Evolutionary conservation across 2,329 filamentous ascomycete species (phyloP).

Genomic region (Ophiocordyceps camponoti-rufipedis): DNA sequence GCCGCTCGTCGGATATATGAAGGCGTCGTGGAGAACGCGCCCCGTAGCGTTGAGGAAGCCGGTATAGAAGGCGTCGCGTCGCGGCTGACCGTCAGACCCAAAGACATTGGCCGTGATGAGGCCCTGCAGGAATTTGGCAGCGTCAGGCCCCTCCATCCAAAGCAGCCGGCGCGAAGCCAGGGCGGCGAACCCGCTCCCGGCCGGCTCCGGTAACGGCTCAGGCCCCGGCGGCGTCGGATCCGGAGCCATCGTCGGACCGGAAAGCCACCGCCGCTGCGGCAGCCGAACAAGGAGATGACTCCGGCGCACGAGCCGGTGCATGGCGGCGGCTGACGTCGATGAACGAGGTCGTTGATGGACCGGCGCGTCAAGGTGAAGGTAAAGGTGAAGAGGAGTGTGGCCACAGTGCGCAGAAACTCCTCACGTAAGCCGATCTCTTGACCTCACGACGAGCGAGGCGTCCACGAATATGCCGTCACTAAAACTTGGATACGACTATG

Average conservation of each 20-base stretch:
- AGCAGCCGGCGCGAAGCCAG: slow-evolving; percentile 66
- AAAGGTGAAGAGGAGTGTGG: no score
- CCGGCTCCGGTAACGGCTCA: slow-evolving; percentile 15
- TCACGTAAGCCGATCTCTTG: not conserved
- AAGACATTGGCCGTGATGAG: slow-evolving; percentile 50
- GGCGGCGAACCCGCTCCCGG: slow-evolving; percentile 26
- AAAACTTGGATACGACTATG: no score
- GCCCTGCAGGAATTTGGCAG: slow-evolving; percentile 73
- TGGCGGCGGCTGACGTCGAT: no score
- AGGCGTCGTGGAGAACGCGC: slow-evolving; percentile 73
- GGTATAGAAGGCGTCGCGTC: slow-evolving; percentile 47
- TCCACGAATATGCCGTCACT: no score
- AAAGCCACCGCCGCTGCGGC: slow-evolving; percentile 9
- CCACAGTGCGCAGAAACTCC: no score
- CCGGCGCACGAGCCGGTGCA: no score
- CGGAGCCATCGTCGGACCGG: not conserved
- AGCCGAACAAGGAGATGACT: slow-evolving; percentile 3
- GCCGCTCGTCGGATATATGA: slow-evolving; percentile 52
- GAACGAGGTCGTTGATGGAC: no score
- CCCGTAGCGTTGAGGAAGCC: slow-evolving; percentile 78
- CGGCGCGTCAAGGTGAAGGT: no score
- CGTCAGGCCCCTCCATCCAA: slow-evolving; percentile 60
- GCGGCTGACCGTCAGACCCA: slow-evolving; percentile 15
- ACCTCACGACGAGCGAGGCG: not conserved
- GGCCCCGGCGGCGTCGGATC: slow-evolving; percentile 6